Base-by-base conservation (phyloP, 2,329 filamentous ascomycete genomes). In the Paracoccidioides lutzii region DNA sequence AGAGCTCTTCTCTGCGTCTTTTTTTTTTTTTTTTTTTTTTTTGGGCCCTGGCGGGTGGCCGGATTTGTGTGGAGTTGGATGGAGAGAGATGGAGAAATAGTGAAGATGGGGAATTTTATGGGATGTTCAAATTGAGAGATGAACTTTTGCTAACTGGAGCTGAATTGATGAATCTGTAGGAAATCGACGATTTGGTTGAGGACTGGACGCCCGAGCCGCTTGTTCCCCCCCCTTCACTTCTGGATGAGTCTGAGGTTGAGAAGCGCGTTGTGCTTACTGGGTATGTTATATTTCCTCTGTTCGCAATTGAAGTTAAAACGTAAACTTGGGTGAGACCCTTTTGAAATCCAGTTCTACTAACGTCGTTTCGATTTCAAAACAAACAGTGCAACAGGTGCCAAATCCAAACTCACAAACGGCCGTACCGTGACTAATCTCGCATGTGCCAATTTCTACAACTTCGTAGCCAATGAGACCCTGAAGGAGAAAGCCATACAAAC, bases 371-470 rank as follows among this genome's bases (percentile, higher is more conserved):
- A 41, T 54, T 35, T 2, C 33, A 15, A 28, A 50, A 50, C 15
- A 14, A 57, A 50, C 66, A 94, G 89, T 52, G 87, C 91, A 4
- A 90, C 90, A 0, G 90, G 89, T 8, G 90, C 93, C 49, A 95
- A 93, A 70, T 84, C 86, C 52, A 96, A 93, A 71, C 81, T 98
- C 55, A 78, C 83, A 50, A 95, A 85, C 70, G 93, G 93, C 64
- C 86, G 88, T 62, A 95, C 87, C 15, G 93, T 96, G 30, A 89
- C 81, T 56, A 98, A 98, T 69, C 84, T 98, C 60, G 91, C 89
- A 41, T 94, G 88, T 1, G 93, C 90, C 75, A 98, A 98, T 71
- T 95, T 93, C 72, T 97, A 95, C 78, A 97, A 98, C 75, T 90
- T 98, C 71, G 88, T 94, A 61, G 82, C 83, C 54, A 96, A 95